These are phyloP conservation scores for Amanita pseudoporphyria DNA, from an alignment of 768 basidiomycete species.

Conservation along the genomic window DNA sequence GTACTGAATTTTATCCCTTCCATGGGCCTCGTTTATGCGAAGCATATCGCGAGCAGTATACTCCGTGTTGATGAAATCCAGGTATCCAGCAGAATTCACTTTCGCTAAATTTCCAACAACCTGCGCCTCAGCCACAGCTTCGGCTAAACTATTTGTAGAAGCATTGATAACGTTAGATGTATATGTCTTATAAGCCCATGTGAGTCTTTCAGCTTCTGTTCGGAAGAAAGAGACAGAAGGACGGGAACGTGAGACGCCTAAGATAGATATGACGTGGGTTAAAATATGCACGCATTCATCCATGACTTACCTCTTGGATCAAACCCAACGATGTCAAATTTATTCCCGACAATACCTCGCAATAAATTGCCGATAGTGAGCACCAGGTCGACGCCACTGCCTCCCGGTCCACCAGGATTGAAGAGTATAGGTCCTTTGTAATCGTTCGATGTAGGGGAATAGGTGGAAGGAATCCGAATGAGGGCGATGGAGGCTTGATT, in stretches of 20 bases:
- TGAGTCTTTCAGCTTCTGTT: slow-evolving; percentile 22
- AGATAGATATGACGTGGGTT: too few species aligned
- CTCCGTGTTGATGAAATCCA: slow-evolving; percentile 27
- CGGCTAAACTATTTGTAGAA: too few species aligned
- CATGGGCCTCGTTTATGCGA: slow-evolving; percentile 22
- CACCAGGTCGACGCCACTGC: slow-evolving; percentile 28
- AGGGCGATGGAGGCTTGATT: slow-evolving; percentile 32
- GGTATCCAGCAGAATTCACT: too few species aligned
- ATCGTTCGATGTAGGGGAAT: slow-evolving; percentile 15
- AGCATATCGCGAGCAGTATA: slow-evolving; percentile 31
- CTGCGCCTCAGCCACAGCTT: too few species aligned
- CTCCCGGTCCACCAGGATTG: slow-evolving; percentile 42
- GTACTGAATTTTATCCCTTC: slow-evolving; percentile 22
- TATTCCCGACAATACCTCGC: slow-evolving; percentile 25
- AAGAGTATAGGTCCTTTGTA: slow-evolving; percentile 40
- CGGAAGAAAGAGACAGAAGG: too few species aligned
- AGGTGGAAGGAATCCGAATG: slow-evolving; percentile 27
- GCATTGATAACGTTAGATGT: too few species aligned
- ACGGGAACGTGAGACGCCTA: too few species aligned
- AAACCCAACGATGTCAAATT: slow-evolving; percentile 37
- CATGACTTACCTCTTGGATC: slow-evolving; percentile 28
- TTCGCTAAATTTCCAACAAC: too few species aligned
- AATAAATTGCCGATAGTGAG: slow-evolving; percentile 16
- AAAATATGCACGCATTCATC: too few species aligned
- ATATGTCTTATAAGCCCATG: too few species aligned